These are phyloP conservation scores for Cymbomonas tetramitiformis DNA, from an alignment of 139 green algal genomes.

Conservation along the genomic window DNA sequence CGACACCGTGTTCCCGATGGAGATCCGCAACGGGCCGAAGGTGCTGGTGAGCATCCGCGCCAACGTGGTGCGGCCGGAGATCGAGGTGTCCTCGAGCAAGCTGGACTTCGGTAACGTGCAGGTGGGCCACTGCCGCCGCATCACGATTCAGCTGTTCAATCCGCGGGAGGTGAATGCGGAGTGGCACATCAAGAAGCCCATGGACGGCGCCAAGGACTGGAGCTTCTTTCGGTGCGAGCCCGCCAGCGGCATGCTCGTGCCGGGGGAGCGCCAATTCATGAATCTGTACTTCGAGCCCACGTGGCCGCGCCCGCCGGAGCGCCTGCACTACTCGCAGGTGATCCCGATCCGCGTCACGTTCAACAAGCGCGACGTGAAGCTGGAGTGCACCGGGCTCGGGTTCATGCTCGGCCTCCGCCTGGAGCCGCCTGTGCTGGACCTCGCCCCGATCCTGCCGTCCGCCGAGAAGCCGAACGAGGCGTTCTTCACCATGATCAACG, in stretches of 20 bases:
- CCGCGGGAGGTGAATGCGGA: conserved; percentile 44
- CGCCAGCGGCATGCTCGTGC: conserved; percentile 34
- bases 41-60: conserved; percentile 44
- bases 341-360: conserved; percentile 37
- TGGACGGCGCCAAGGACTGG: conserved; percentile 50
- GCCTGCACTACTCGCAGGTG: conserved; percentile 31
- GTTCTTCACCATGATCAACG: conserved; percentile 36
- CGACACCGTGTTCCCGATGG: conserved; percentile 39
- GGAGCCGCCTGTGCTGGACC: conserved; percentile 33
- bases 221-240: conserved; percentile 40
- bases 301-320: not conserved
- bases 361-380: too few relatives aligned
- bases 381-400: conserved; percentile 26
- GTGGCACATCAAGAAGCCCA: conserved; percentile 46
- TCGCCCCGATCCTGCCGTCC: conserved; percentile 46
- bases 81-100: conserved; percentile 27
- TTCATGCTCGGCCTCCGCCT: conserved; percentile 32
- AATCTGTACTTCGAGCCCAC: too few relatives aligned
- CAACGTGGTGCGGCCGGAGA: conserved; percentile 37
- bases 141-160: conserved; percentile 57
- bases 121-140: conserved; percentile 43
- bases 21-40: conserved; percentile 39
- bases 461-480: conserved; percentile 16
- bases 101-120: conserved; percentile 50
- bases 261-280: conserved; percentile 30